phyloP scores from a whole-genome alignment of 192 early-diverging fungal genomes.

The Glomus cerebriforme region DNA sequence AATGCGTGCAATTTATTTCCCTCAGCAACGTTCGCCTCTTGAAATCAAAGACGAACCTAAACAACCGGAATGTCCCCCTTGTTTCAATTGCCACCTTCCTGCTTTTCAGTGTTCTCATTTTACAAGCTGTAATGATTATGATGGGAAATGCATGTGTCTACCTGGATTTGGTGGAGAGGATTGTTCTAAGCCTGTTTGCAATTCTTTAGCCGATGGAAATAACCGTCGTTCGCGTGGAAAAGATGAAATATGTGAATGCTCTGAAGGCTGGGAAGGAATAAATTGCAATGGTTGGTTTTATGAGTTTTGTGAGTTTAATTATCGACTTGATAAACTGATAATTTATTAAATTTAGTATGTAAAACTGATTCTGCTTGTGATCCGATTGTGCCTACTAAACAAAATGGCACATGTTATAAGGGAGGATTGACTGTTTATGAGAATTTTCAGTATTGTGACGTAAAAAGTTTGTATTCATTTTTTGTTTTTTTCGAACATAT shows the following conservation, averaged over 20 bases:
- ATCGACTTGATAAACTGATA: background rate
- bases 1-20: background rate
- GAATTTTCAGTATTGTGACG: conserved; percentile 73
- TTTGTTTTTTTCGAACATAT: background rate
- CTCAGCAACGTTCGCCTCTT: background rate
- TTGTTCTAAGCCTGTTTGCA: conserved; percentile 72
- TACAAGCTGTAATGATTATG: conserved; percentile 68
- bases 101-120: conserved; percentile 68
- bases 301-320: background rate
- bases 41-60: background rate
- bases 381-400: conserved; percentile 64
- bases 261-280: conserved; percentile 88
- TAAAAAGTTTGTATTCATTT: conserved; percentile 59
- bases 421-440: conserved; percentile 69
- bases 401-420: conserved; percentile 76
- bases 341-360: conserved; percentile 53
- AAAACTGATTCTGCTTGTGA: conserved; percentile 65
- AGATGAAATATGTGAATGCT: conserved; percentile 68
- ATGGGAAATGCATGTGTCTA: conserved; percentile 72
- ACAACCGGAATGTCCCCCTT: conserved; percentile 61
- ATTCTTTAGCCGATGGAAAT: conserved; percentile 65
- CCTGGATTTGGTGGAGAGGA: conserved; percentile 77
- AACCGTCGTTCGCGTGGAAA: conserved; percentile 58
- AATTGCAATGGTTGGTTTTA: conserved; percentile 81
- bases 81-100: conserved; percentile 79